These are phyloP conservation scores for Ophiostoma piceae DNA, from an alignment of 2,329 filamentous ascomycete species.

Conservation along the genomic window DNA sequence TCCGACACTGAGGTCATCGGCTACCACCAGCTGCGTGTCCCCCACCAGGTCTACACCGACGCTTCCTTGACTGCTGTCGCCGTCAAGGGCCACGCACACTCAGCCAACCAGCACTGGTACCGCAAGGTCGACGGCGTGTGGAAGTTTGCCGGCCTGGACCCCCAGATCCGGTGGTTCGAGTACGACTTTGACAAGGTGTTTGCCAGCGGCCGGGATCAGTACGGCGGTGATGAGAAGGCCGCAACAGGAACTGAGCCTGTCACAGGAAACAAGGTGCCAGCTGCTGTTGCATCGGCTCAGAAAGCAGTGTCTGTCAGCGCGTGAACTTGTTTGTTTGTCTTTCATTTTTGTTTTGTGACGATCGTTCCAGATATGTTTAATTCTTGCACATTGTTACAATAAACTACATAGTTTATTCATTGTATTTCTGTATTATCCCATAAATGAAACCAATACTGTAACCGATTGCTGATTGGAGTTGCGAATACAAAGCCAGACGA, in stretches of 20 bases:
- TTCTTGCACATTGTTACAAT: neutral
- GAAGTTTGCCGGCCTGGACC: slow-evolving; percentile 55
- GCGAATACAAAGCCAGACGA: too few species aligned
- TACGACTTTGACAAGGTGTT: slow-evolving; percentile 44
- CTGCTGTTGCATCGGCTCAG: neutral
- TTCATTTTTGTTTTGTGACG: neutral
- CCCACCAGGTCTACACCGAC: slow-evolving; percentile 56
- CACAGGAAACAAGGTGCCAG: neutral
- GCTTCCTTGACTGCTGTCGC: slow-evolving; percentile 38
- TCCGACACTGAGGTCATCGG: slow-evolving; percentile 55
- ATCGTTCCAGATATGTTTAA: neutral
- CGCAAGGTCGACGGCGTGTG: slow-evolving; percentile 53
- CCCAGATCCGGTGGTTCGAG: slow-evolving; percentile 53
- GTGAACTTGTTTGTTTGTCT: neutral
- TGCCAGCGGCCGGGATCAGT: slow-evolving; percentile 28
- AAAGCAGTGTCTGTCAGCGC: neutral
- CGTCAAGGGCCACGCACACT: slow-evolving; percentile 57
- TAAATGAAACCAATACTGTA: too few species aligned
- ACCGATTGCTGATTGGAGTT: too few species aligned
- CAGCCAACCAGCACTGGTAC: slow-evolving; percentile 54
- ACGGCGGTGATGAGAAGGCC: slow-evolving; percentile 19
- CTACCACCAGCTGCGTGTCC: slow-evolving; percentile 57
- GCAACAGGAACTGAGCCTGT: neutral
- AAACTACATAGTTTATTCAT: too few species aligned
- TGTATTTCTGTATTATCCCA: too few species aligned